Base-by-base conservation (phyloP, 495 filamentous ascomycete species). In the Penicillium macrosclerotiorum region DNA sequence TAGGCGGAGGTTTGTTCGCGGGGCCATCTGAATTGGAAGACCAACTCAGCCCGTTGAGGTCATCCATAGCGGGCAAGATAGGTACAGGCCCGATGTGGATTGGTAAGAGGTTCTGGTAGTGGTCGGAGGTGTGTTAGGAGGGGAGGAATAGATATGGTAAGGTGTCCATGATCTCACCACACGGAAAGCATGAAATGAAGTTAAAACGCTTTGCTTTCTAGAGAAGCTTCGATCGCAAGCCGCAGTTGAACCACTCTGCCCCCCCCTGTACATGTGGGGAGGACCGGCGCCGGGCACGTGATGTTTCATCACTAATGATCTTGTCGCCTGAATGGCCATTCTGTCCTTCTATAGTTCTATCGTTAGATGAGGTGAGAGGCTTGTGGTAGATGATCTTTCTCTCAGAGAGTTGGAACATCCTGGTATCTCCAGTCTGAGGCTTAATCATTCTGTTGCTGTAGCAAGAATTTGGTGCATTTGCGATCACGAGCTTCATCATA, bases 31-130 rank as follows among this genome's bases (percentile, higher is more conserved):
- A 59, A 47, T 55, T 63, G 51, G 70, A 58, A 13, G 58, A 72
- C 78, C 78, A 83, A 59, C 72, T 77, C 48, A 83, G 59, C 47
- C 79, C 76, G 42, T 69, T 72, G 4, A 83, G 69, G 47, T 83
- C 79, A 47, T 83, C 77, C 79, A 83, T 83, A 32, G 51, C 59
- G 48, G 48, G 48, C 42, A 23, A 42, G 38, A 33, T 49, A 30
- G 37, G 45, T 36, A 18, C 42, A 36, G 22, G 34, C 26, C 20
- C 29, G 16, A 16, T 1, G 43, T 5, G 25, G 24, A 23, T 16
- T 11, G 3, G 19, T 8, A 20, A 24, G 24, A 9, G 4, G 20
- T 16, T 7, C 14, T 46, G 25, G 23, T 25, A 37, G 35, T 8
- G 17, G 17, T 35, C 33, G 34, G 17, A 8, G 33, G 24, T 37